phyloP scores from a whole-genome alignment of 1,284 basidiomycete species.

The Cryptococcus sp. region DNA sequence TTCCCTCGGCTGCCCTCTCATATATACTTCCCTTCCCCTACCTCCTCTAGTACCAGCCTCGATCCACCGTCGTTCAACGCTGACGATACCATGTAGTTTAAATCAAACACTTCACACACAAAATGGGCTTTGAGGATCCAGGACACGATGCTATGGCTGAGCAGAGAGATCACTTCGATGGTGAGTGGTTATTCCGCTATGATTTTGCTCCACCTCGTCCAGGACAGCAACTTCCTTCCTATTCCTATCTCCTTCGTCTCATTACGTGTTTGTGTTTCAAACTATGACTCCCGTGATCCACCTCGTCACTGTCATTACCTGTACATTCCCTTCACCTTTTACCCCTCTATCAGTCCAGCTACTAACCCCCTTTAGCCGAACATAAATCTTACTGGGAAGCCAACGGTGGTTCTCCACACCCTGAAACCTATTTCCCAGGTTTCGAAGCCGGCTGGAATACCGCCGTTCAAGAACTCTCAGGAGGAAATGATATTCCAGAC shows the following conservation, averaged over 20 bases:
- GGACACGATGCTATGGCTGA: neutral
- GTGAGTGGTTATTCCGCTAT: neutral
- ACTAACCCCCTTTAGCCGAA: conserved; percentile 1
- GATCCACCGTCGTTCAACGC: no score
- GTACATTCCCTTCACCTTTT: neutral
- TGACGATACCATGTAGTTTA: no score
- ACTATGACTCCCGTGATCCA: neutral
- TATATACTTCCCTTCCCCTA: neutral
- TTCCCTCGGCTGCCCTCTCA: no score
- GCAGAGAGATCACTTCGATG: neutral
- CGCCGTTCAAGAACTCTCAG: conserved; percentile 6
- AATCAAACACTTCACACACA: neutral
- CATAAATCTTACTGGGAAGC: conserved; percentile 16
- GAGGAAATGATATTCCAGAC: conserved; percentile 13
- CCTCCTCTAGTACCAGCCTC: neutral
- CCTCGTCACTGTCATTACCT: neutral
- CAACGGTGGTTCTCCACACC: conserved; percentile 15
- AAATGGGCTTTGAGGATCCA: neutral
- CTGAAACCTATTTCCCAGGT: conserved; percentile 19
- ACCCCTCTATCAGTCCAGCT: neutral
- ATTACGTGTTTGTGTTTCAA: no score
- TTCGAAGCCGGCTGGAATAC: conserved; percentile 18
- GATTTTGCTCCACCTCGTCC: neutral
- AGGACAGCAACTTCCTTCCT: neutral
- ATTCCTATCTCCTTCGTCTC: neutral